phyloP scores from a whole-genome alignment of 345 rosid genomes.

The Populus nigra region DNA sequence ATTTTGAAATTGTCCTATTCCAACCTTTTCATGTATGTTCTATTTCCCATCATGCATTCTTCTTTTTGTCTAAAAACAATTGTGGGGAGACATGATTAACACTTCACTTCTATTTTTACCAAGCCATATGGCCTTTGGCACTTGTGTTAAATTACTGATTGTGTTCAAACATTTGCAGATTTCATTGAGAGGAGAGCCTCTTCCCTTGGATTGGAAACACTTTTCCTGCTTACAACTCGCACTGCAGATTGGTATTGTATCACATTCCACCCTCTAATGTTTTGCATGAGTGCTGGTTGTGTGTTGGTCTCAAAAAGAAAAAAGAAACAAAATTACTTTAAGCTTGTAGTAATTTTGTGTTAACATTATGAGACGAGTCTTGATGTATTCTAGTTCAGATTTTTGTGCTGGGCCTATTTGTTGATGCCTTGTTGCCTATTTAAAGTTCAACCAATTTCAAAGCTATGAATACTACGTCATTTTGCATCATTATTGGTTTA shows the following conservation, averaged over 20 bases:
- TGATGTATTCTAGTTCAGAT: background rate
- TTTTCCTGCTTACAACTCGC: slow-evolving; percentile 86
- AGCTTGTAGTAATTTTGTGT: background rate
- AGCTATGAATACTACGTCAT: background rate
- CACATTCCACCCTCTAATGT: background rate
- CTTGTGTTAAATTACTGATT: background rate
- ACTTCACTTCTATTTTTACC: background rate
- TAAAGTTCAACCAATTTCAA: background rate
- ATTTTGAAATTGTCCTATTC: no score
- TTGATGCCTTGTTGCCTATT: background rate
- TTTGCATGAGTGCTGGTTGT: background rate
- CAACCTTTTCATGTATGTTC: no score
- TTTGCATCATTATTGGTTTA: background rate
- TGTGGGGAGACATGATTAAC: background rate
- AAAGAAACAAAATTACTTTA: no score
- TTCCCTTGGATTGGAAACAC: slow-evolving; percentile 62
- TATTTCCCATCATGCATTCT: background rate
- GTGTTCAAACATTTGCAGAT: slow-evolving; percentile 44
- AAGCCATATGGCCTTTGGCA: background rate
- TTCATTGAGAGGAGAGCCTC: slow-evolving; percentile 85
- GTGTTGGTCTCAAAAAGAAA: no score
- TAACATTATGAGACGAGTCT: background rate
- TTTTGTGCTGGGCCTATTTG: background rate
- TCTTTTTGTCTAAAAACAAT: no score
- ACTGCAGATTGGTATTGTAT: slow-evolving; percentile 77